These are phyloP conservation scores for Termitomyces sp. DNA, from an alignment of 768 basidiomycete species.

Conservation along the genomic window DNA sequence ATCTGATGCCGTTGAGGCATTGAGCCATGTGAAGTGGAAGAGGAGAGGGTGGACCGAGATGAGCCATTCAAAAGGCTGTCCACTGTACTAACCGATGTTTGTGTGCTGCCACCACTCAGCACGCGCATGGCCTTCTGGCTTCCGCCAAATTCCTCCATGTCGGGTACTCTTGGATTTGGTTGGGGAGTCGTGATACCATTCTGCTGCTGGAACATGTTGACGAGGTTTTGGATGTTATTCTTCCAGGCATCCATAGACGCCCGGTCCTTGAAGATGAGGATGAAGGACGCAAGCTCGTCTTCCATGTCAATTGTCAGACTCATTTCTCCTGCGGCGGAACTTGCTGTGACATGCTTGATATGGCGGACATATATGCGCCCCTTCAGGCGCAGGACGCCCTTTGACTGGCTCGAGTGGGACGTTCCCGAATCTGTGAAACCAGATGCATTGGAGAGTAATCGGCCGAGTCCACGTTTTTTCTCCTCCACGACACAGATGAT, in stretches of 20 bases:
- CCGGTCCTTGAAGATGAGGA: constrained; percentile 91
- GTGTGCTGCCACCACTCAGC: constrained; percentile 68
- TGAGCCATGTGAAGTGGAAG: constrained; percentile 69
- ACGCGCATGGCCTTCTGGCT: constrained; percentile 74
- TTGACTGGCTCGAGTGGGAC: constrained; percentile 33
- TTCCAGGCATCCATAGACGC: constrained; percentile 89
- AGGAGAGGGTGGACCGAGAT: constrained; percentile 67
- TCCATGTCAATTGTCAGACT: constrained; percentile 98
- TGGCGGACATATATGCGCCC: constrained; percentile 95
- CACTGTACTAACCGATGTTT: constrained; percentile 58
- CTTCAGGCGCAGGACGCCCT: constrained; percentile 84
- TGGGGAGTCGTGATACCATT: constrained; percentile 33
- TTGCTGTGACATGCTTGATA: constrained; percentile 85
- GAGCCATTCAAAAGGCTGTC: constrained; percentile 68
- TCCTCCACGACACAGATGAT: constrained; percentile 99
- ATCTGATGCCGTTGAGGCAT: constrained; percentile 32
- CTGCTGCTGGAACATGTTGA: constrained; percentile 65
- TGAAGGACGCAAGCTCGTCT: constrained; percentile 94
- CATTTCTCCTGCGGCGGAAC: constrained; percentile 75
- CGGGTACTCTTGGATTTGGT: constrained; percentile 37
- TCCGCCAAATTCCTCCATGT: constrained; percentile 76
- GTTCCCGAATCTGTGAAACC: constrained; percentile 47
- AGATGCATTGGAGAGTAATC: constrained; percentile 65
- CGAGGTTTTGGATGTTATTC: constrained; percentile 74
- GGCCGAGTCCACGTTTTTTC: constrained; percentile 78